Percentiles rank a stretch among this genome's conserved stretches.
Conservation (phyloP, 164 flowering plant species). For the Piper longum region DNA sequence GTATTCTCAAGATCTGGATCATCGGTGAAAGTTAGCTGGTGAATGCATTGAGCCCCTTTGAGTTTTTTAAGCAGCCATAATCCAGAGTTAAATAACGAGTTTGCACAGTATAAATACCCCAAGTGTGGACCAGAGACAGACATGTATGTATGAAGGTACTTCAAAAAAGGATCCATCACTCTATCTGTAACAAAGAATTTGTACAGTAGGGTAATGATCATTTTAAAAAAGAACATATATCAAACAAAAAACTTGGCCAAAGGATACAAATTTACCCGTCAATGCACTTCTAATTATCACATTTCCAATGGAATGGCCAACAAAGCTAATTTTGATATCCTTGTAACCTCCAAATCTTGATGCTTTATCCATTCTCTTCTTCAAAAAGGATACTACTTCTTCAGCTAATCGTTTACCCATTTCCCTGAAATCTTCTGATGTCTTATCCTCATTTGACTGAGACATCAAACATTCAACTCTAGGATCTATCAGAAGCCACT, state of each 20-base stretch:
- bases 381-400: conserved; percentile 73
- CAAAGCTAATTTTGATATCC: conserved; percentile 82
- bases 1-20: conserved; percentile 82
- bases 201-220: background rate
- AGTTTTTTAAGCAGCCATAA: conserved; percentile 93
- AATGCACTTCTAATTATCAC: conserved; percentile 78
- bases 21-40: conserved; percentile 93
- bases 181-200: conserved; percentile 41
- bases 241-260: background rate
- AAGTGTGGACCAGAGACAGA: conserved; percentile 96
- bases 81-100: conserved; percentile 92
- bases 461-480: conserved; percentile 86
- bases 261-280: conserved; percentile 36
- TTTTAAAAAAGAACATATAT: conserved; percentile 1
- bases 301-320: conserved; percentile 98
- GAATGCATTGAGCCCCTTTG: conserved; percentile 74
- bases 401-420: conserved; percentile 88
- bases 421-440: conserved; percentile 84
- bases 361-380: conserved; percentile 72
- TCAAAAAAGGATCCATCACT: conserved; percentile 72
- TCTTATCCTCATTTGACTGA: conserved; percentile 81
- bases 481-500: conserved; percentile 95
- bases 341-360: conserved; percentile 54
- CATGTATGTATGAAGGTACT: conserved; percentile 66
- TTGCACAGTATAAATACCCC: conserved; percentile 92